Percentiles rank a stretch among this genome's conserved stretches.
Evolutionary conservation across 2,329 filamentous ascomycete species (phyloP).

Genomic region (Coniella vitis): DNA sequence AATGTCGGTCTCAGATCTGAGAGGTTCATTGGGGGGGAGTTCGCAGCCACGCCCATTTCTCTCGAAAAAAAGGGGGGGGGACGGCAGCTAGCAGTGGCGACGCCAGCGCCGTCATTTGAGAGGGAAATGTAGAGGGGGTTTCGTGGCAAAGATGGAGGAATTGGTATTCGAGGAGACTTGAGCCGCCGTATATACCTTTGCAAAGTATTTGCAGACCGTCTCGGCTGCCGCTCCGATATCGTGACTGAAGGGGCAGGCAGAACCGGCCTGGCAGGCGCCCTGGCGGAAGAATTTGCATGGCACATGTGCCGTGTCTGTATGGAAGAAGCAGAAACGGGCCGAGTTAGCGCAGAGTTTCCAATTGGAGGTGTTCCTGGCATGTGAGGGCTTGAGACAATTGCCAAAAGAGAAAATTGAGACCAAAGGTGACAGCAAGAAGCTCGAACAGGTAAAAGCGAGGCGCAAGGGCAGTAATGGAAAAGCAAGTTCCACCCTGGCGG

Average conservation of each 20-base stretch:
- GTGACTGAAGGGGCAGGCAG: conserved; percentile 93
- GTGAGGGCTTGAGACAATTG: not conserved
- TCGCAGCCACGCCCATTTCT: not conserved
- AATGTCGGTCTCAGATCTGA: not conserved
- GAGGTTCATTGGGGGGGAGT: not conserved
- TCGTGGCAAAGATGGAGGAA: not conserved
- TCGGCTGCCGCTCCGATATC: conserved; percentile 79
- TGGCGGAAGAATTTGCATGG: conserved; percentile 99
- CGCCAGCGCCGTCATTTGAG: not conserved
- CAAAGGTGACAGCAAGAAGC: too few relatives aligned
- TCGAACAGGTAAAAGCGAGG: not conserved
- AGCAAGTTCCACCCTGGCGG: not conserved
- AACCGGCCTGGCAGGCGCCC: conserved; percentile 91
- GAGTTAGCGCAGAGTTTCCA: conserved; percentile 8
- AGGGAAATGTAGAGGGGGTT: not conserved
- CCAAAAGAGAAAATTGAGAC: too few relatives aligned
- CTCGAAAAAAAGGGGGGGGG: conserved; percentile 1
- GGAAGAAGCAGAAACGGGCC: conserved; percentile 3
- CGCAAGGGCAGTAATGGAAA: not conserved
- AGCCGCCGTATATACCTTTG: conserved; percentile 74
- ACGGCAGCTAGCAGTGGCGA: not conserved
- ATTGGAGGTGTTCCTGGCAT: not conserved
- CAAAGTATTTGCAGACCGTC: conserved; percentile 96
- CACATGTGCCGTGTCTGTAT: conserved; percentile 84
- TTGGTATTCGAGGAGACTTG: too few relatives aligned